Conservation (phyloP, 495 filamentous ascomycete genomes). For the Xylaria acuta region DNA sequence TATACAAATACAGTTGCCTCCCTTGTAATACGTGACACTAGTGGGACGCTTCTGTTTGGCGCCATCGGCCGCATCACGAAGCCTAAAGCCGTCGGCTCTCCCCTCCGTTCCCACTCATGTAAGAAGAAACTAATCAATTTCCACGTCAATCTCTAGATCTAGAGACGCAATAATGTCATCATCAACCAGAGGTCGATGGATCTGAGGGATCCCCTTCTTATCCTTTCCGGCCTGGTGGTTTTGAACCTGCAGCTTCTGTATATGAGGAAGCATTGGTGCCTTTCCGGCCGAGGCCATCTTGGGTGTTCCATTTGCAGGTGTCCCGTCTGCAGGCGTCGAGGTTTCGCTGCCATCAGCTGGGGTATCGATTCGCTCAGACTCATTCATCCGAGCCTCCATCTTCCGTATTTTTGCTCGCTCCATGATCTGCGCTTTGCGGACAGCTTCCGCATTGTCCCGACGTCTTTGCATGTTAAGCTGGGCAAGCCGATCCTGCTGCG, state of each 20-base stretch:
- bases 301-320: conserved; percentile 42
- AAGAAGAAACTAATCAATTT: conserved; percentile 54
- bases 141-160: conserved; percentile 82
- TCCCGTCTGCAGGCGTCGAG: conserved; percentile 41
- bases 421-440: conserved; percentile 82
- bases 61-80: background rate
- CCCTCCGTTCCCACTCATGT: background rate
- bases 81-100: background rate
- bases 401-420: conserved; percentile 72
- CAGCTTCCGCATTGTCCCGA: conserved; percentile 75
- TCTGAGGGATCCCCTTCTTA: conserved; percentile 65
- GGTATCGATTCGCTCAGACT: conserved; percentile 53
- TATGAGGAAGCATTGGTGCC: conserved; percentile 47
- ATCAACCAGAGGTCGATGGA: conserved; percentile 76
- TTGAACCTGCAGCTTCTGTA: conserved; percentile 61
- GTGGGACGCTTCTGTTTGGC: background rate
- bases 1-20: background rate
- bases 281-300: conserved; percentile 35
- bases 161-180: conserved; percentile 84
- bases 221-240: conserved; percentile 50
- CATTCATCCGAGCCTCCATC: conserved; percentile 58
- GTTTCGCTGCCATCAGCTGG: conserved; percentile 46
- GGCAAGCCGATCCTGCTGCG: conserved; percentile 76
- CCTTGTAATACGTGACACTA: background rate
- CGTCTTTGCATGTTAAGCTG: conserved; percentile 80